These are phyloP conservation scores for Metarhizium robertsii DNA, from an alignment of 2,329 filamentous ascomycete genomes.

Conservation along the genomic window DNA sequence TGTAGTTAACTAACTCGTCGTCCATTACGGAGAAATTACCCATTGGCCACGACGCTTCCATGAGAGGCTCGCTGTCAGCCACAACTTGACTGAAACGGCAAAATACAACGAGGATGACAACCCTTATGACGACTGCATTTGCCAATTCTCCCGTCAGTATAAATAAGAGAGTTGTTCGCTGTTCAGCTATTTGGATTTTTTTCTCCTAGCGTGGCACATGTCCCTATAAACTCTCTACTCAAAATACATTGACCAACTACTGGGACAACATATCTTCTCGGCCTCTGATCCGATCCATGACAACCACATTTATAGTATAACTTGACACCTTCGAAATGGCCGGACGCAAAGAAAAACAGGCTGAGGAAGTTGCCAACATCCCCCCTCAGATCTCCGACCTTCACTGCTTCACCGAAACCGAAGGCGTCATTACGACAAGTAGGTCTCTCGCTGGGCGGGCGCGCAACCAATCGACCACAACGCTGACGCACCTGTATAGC, in stretches of 20 bases:
- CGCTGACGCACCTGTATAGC: constrained; percentile 18
- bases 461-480: background rate
- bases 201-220: no score
- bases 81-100: background rate
- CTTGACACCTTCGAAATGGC: constrained; percentile 13
- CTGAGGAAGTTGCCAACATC: constrained; percentile 23
- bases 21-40: no score
- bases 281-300: no score
- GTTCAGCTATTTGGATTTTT: background rate
- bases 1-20: no score
- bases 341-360: constrained; percentile 14
- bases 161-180: background rate
- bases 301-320: no score
- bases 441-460: constrained; percentile 3
- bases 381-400: constrained; percentile 35
- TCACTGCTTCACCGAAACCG: constrained; percentile 52
- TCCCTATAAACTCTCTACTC: no score
- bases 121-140: background rate
- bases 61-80: background rate
- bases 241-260: background rate
- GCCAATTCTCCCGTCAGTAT: background rate
- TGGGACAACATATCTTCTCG: background rate
- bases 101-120: background rate
- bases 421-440: constrained; percentile 50
- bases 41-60: background rate